Evolutionary conservation across 2,329 filamentous ascomycete species (phyloP), one percentile per base, ranked within the genome.

Genomic region (Penicillium janthinellum): DNA sequence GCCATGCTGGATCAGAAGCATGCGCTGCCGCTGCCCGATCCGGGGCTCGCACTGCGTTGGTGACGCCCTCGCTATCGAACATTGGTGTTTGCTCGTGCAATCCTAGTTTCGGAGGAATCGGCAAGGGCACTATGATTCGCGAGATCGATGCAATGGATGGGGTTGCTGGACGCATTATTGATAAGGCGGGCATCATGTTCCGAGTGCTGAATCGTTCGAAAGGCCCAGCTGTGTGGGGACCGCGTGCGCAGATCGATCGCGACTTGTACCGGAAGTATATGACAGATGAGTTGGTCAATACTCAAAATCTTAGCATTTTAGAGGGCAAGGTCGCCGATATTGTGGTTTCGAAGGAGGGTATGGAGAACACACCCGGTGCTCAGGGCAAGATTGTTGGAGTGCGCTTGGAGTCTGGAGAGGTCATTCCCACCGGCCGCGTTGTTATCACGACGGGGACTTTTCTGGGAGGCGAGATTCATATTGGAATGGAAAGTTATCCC

Each of bases 381-480:
- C 84, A 87, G 72, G 89, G 88, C 54, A 90, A 84, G 72, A 96
- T 97, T 60, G 88, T 88, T 1, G 95, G 95, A 0, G 89, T 99
- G 12, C 83, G 90, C 60, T 81, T 99, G 37, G 94, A 97, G 73
- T 91, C 90, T 49, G 95, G 95, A 34, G 89, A 96, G 73, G 81
- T 96, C 15, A 85, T 99, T 64, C 84, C 88, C 1, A 91, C 94
- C 0, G 86, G 84, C 49, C 88, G 89, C 62, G 93, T 98, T 38
- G 86, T 99, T 25, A 97, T 99, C 67, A 98, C 95, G 0, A 99
- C 95, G 0, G 95, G 95, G 0, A 99, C 95, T 0, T 99, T 99
- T 71, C 78, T 99, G 5, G 90, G 94, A 11, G 95, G 93, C 17
- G 95, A 99, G 76, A 99, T 99, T 63, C 95, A 99, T 70, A 96